These are phyloP conservation scores for Capsicum pubescens DNA, from an alignment of 257 asterid genomes.

Conservation along the genomic window DNA sequence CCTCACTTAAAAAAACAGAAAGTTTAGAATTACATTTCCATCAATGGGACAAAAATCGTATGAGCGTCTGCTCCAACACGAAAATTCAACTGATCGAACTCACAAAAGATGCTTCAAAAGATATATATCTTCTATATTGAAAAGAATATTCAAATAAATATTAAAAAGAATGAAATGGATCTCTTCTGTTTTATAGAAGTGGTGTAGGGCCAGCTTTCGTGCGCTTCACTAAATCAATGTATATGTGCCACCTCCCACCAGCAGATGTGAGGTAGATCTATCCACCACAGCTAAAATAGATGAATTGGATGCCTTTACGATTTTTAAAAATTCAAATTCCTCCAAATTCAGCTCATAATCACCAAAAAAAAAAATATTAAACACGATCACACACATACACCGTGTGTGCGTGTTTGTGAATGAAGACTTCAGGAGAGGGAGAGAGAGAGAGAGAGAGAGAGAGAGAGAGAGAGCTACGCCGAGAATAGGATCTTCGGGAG, in stretches of 20 bases:
- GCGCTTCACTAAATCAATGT: no score
- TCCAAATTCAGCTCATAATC: conserved; percentile 11
- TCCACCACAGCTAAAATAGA: no score
- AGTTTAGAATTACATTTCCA: neutral
- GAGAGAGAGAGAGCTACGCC: conserved; percentile 57
- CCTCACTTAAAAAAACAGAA: neutral
- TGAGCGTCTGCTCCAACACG: neutral
- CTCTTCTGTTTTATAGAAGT: no score
- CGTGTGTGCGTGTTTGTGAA: no score
- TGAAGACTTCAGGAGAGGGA: neutral
- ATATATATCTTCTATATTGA: neutral
- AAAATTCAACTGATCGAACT: neutral
- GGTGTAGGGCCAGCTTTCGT: no score
- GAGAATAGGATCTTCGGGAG: conserved; percentile 97
- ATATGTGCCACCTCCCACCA: no score
- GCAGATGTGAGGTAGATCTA: no score
- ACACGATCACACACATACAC: neutral
- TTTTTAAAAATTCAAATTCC: neutral
- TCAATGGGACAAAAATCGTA: neutral
- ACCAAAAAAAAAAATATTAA: no score
- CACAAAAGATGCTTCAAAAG: neutral
- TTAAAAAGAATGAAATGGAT: neutral
- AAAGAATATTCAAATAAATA: neutral
- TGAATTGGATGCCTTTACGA: neutral
- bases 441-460: conserved; percentile 30